Base-by-base conservation (phyloP, 495 filamentous ascomycete species). In the Ramalina peruviana region DNA sequence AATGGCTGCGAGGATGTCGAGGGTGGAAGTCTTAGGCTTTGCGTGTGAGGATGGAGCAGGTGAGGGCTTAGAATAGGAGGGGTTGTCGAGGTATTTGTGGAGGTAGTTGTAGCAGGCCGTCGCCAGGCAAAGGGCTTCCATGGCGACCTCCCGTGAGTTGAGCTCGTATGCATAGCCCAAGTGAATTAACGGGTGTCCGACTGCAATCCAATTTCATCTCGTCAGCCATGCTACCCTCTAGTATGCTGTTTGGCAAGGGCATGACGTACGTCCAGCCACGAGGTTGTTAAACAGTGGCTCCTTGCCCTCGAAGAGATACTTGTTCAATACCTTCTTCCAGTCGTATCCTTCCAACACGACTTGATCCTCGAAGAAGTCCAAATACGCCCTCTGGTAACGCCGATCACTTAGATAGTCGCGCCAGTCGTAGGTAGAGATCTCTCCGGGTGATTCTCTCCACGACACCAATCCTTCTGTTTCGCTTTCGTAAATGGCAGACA, bases 281-380 rank as follows among this genome's bases (percentile, higher is more conserved):
- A 86, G 65, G 26, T 76, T 73, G 65, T 89, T 83, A 49, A 88
- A 68, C 36, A 92, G 64, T 10, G 86, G 87, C 59, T 84, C 71
- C 36, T 81, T 70, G 33, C 86, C 86, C 36, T 70, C 58, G 47
- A 83, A 80, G 50, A 93, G 61, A 56, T 81, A 90, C 51, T 87
- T 78, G 6, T 78, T 66, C 1, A 88, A 65, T 7, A 88, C 71
- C 23, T 65, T 67, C 60, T 78, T 82, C 87, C 87, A 93, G 62
- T 86, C 72, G 58, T 89, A 89, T 17, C 74, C 69, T 51, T 77
- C 71, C 10, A 50, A 43, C 13, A 79, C 81, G 39, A 92, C 62
- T 49, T 81, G 71, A 57, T 92, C 85, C 57, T 92, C 86, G 58
- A 88, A 93, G 60, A 86, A 93, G 60, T 92, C 83, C 26, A 90